Evolutionary conservation across 1,284 basidiomycete genomes (phyloP).

Genomic region (Albatrellus sp.): DNA sequence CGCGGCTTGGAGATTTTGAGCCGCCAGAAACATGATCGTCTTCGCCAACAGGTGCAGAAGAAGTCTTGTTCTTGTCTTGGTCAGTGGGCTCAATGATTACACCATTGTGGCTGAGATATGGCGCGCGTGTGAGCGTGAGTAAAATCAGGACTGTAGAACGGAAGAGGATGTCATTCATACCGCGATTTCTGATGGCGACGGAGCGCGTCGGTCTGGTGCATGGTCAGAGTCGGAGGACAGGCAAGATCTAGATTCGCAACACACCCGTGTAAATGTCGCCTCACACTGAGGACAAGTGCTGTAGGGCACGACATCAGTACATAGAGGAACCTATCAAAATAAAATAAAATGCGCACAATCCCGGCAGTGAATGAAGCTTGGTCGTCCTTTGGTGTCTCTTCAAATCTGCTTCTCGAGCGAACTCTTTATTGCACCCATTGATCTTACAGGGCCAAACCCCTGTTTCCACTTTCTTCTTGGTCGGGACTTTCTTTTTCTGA

Average conservation of each 20-base stretch:
- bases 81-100: conserved; percentile 45
- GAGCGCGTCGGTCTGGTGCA: conserved; percentile 22
- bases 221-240: conserved; percentile 1
- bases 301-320: conserved; percentile 6
- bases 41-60: conserved; percentile 19
- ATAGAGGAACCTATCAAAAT: conserved; percentile 9
- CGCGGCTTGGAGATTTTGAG: conserved; percentile 37
- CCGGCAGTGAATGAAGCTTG: conserved; percentile 55
- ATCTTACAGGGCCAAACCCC: conserved; percentile 67
- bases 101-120: conserved; percentile 45
- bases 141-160: conserved; percentile 1
- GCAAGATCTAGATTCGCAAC: conserved; percentile 15
- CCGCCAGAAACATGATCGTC: conserved; percentile 26
- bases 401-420: conserved; percentile 65
- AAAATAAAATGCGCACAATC: conserved; percentile 38
- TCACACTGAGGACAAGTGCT: conserved; percentile 68
- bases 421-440: conserved; percentile 64
- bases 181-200: conserved; percentile 37
- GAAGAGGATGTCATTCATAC: conserved; percentile 21
- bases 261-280: conserved; percentile 61
- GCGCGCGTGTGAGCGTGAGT: not conserved
- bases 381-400: conserved; percentile 69
- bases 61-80: conserved; percentile 12
- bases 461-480: conserved; percentile 36
- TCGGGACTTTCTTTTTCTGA: conserved; percentile 27